These are phyloP conservation scores for Hygrophorus pudorinus DNA, from an alignment of 768 basidiomycete species.

Conservation along the genomic window DNA sequence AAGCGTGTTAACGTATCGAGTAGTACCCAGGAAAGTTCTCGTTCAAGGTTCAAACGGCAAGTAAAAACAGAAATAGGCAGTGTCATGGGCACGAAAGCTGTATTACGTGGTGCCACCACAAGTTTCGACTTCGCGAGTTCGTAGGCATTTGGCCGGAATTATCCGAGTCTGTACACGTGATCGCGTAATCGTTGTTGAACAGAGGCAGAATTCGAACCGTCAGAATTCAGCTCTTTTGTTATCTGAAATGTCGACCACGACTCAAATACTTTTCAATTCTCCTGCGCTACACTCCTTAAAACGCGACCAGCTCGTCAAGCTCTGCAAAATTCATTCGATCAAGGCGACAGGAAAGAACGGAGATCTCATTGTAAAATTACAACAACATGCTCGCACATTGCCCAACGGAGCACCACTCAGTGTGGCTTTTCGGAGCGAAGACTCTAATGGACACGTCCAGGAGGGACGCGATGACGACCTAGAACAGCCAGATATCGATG, in stretches of 20 bases:
- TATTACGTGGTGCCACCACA: too few relatives aligned
- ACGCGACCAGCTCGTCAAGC: conserved; percentile 73
- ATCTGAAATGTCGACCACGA: conserved; percentile 51
- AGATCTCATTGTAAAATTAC: conserved; percentile 62
- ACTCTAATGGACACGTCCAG: conserved; percentile 16
- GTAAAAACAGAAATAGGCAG: too few relatives aligned
- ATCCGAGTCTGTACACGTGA: too few relatives aligned
- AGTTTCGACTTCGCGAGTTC: too few relatives aligned
- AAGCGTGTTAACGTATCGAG: too few relatives aligned
- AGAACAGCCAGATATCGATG: background rate
- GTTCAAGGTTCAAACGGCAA: too few relatives aligned
- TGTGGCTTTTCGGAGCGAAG: conserved; percentile 44
- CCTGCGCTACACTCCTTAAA: conserved; percentile 77
- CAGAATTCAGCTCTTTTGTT: background rate
- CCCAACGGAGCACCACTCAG: conserved; percentile 47
- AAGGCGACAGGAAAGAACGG: conserved; percentile 74
- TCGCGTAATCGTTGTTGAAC: background rate
- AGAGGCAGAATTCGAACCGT: background rate
- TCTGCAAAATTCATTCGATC: conserved; percentile 76
- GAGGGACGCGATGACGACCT: conserved; percentile 19
- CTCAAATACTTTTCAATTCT: conserved; percentile 76
- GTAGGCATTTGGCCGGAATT: too few relatives aligned
- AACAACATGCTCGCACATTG: conserved; percentile 55
- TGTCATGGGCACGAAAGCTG: too few relatives aligned
- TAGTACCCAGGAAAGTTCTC: too few relatives aligned